These are phyloP conservation scores for Emmonsia crescens DNA, from an alignment of 2,329 filamentous ascomycete species.

Conservation along the genomic window DNA sequence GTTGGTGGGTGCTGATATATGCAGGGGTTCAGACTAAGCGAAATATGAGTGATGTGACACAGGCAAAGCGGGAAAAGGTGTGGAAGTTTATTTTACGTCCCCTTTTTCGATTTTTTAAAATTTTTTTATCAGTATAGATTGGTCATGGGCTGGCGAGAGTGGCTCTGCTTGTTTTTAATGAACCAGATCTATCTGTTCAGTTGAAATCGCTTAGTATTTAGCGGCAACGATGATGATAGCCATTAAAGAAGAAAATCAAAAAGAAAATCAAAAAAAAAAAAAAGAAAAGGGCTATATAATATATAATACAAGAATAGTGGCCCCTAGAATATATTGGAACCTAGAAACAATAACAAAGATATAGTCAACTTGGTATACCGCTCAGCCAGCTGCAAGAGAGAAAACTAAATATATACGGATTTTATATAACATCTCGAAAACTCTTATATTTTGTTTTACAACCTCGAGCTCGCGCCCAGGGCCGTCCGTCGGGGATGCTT, in stretches of 20 bases:
- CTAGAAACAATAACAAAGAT: neutral
- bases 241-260: neutral
- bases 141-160: too few species aligned
- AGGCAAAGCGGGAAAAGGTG: too few species aligned
- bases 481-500: conserved; percentile 28
- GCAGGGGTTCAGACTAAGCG: too few species aligned
- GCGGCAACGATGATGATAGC: too few species aligned
- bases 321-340: neutral
- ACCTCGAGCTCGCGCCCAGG: conserved; percentile 13
- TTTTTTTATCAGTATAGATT: too few species aligned
- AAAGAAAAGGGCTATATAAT: neutral
- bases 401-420: neutral
- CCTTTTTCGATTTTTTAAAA: too few species aligned
- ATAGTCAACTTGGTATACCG: neutral
- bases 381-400: neutral
- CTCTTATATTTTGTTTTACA: neutral
- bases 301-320: neutral
- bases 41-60: too few species aligned
- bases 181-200: too few species aligned
- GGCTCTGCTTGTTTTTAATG: too few species aligned
- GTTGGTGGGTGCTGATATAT: too few species aligned
- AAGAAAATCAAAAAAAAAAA: neutral
- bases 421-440: neutral
- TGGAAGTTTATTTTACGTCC: too few species aligned
- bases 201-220: too few species aligned